A percentile compares a stretch with the other conserved stretches of the same genome.
Evolutionary conservation across 2,329 filamentous ascomycete species (phyloP).

Genomic region (Clarireedia homoeocarpa): DNA sequence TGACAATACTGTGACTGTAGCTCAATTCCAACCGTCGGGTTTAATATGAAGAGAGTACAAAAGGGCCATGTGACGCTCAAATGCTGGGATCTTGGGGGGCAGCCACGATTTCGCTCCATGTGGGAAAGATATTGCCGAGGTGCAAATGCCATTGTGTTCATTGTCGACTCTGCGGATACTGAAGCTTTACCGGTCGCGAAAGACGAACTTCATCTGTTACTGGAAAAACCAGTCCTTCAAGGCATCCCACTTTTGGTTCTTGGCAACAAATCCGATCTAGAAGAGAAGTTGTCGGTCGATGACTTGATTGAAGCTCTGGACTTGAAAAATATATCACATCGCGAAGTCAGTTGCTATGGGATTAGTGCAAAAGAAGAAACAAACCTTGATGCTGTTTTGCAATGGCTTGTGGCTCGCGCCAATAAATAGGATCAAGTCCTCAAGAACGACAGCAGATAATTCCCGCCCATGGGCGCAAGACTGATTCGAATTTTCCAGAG

Average conservation of each 20-base stretch:
- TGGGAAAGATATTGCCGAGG: slow-evolving; percentile 98
- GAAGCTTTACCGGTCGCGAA: slow-evolving; percentile 74
- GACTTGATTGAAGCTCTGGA: slow-evolving; percentile 91
- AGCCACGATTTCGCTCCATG: slow-evolving; percentile 95
- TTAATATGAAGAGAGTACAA: slow-evolving; percentile 98
- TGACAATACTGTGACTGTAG: slow-evolving; percentile 39
- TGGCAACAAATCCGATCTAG: slow-evolving; percentile 94
- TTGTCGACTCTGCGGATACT: slow-evolving; percentile 90
- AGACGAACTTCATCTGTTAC: slow-evolving; percentile 84
- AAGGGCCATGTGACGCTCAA: slow-evolving; percentile 97
- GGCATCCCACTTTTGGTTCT: slow-evolving; percentile 90
- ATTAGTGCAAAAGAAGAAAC: slow-evolving; percentile 99
- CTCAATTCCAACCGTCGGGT: slow-evolving; percentile 96
- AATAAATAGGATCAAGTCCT: slow-evolving; percentile 48
- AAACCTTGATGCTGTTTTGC: slow-evolving; percentile 91
- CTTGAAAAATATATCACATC: slow-evolving; percentile 78
- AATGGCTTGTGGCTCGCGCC: slow-evolving; percentile 90
- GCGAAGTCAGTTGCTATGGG: slow-evolving; percentile 96
- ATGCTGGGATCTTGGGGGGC: slow-evolving; percentile 97
- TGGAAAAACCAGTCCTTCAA: slow-evolving; percentile 75
- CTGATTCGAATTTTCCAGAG: background rate
- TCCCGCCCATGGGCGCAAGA: background rate
- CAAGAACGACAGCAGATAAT: background rate
- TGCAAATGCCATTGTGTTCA: slow-evolving; percentile 96
- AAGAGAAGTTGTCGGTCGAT: slow-evolving; percentile 85